A percentile compares a stretch with the other conserved stretches of the same genome.
Evolutionary conservation across 2,329 filamentous ascomycete genomes (phyloP).

Genomic region (Neurospora sp.): DNA sequence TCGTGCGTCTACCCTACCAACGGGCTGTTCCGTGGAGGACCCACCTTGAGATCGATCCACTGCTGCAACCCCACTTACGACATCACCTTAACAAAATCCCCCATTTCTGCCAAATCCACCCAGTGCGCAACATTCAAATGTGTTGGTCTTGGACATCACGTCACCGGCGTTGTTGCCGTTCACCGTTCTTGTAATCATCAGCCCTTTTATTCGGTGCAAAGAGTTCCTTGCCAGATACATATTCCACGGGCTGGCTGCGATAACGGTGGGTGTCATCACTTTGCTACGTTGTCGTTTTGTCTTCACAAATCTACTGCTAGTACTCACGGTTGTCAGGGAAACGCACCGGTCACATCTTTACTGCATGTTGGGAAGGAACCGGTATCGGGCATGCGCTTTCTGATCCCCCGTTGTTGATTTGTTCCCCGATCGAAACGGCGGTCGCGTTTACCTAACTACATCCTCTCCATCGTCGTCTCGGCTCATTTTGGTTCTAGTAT

Average conservation of each 20-base stretch:
- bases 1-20: background rate
- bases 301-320: background rate
- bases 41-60: background rate
- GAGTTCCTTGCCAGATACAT: background rate
- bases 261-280: background rate
- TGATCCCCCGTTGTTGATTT: background rate
- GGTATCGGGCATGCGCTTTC: background rate
- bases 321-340: background rate
- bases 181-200: background rate
- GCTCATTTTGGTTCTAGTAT: background rate
- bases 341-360: background rate
- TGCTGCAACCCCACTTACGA: background rate
- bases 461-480: background rate
- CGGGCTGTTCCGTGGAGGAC: background rate
- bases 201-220: background rate
- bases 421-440: background rate
- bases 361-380: background rate
- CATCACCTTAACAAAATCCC: background rate
- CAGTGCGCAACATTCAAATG: background rate
- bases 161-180: background rate
- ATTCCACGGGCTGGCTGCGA: background rate
- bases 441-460: background rate
- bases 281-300: background rate
- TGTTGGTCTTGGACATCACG: background rate
- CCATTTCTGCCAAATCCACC: background rate